Conservation (phyloP, 441 rosid genomes). For the Breynia disticha region DNA sequence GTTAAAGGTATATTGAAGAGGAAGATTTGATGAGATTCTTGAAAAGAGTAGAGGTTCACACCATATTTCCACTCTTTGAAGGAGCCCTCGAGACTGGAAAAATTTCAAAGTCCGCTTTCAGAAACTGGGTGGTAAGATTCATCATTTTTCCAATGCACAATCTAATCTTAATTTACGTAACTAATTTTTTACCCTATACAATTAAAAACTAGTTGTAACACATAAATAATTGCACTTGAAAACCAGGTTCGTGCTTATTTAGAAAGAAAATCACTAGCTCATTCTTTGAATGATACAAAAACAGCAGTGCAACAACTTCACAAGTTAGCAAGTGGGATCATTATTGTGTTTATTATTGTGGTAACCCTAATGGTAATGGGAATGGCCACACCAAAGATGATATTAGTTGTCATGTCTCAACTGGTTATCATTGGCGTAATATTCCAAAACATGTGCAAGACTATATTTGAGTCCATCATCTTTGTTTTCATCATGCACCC, state of each 20-base stretch:
- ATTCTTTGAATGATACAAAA: constrained; percentile 36
- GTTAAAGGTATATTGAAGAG: constrained; percentile 26
- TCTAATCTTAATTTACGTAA: no score
- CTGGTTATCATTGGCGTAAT: constrained; percentile 32
- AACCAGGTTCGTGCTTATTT: constrained; percentile 29
- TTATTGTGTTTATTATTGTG: constrained; percentile 21
- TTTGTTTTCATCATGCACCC: constrained; percentile 45
- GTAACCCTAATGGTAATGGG: constrained; percentile 35
- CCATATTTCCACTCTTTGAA: constrained; percentile 35
- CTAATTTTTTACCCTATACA: no score
- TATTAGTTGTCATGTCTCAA: constrained; percentile 31
- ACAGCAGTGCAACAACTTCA: constrained; percentile 41
- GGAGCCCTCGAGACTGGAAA: constrained; percentile 31
- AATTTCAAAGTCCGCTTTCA: constrained; percentile 28
- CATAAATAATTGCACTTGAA: not conserved
- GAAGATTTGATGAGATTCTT: constrained; percentile 31
- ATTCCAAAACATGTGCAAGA: constrained; percentile 43
- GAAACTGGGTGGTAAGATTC: constrained; percentile 35
- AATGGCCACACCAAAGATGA: constrained; percentile 26
- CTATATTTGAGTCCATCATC: constrained; percentile 35
- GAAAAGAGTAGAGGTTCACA: constrained; percentile 23
- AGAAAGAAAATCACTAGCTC: constrained; percentile 36
- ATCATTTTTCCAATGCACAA: no score
- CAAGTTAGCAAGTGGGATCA: constrained; percentile 30
- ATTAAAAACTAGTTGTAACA: no score